These are phyloP conservation scores for Nemophila menziesii DNA, from an alignment of 257 asterid species.

Conservation along the genomic window DNA sequence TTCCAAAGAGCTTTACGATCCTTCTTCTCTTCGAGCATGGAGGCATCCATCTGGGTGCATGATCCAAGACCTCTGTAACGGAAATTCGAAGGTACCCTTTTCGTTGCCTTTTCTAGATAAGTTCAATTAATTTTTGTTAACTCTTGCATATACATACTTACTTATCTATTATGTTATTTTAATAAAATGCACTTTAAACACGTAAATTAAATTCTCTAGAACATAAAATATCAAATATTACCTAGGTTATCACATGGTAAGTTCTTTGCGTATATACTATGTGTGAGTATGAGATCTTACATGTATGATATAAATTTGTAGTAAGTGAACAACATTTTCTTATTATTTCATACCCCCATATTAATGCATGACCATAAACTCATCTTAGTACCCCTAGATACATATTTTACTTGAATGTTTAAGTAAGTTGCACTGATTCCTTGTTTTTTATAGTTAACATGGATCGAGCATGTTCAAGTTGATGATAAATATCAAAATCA, in stretches of 20 bases:
- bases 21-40: constrained; percentile 35
- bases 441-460: constrained; percentile 38
- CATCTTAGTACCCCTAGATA: too few relatives aligned
- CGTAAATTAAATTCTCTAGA: too few relatives aligned
- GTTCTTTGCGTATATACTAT: too few relatives aligned
- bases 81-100: constrained; percentile 55
- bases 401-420: background rate
- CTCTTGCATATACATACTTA: too few relatives aligned
- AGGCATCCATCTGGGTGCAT: constrained; percentile 69
- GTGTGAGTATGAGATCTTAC: too few relatives aligned
- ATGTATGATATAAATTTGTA: too few relatives aligned
- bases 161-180: too few relatives aligned
- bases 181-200: too few relatives aligned
- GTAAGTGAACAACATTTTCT: background rate
- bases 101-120: too few relatives aligned
- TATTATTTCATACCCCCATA: background rate
- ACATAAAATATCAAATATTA: too few relatives aligned
- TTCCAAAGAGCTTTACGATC: constrained; percentile 26
- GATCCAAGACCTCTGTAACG: constrained; percentile 44
- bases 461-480: constrained; percentile 82
- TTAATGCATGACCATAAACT: background rate
- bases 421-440: background rate
- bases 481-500: constrained; percentile 43
- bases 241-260: too few relatives aligned
- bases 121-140: too few relatives aligned